Evolutionary conservation across 768 basidiomycete genomes (phyloP).

Genomic region (Russula vinacea): DNA sequence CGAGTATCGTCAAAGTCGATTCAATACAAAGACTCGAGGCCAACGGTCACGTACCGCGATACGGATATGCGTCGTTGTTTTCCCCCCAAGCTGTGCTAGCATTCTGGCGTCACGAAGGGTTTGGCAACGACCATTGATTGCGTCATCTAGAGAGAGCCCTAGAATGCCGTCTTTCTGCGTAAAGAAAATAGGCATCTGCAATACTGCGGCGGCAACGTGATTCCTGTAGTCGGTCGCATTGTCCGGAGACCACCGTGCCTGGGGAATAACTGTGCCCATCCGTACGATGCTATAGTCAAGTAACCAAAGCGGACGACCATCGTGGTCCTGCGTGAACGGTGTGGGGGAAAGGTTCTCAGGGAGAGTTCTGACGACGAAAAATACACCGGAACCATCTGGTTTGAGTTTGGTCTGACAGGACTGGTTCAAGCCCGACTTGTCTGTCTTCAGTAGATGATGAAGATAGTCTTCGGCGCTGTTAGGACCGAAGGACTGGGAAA

Average conservation of each 20-base stretch:
- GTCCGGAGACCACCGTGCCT: constrained; percentile 16
- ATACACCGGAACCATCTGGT: neutral
- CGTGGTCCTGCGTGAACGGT: neutral
- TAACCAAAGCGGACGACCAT: neutral
- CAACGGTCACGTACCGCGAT: constrained; percentile 15
- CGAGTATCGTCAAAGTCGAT: constrained; percentile 1
- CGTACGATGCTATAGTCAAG: constrained; percentile 1
- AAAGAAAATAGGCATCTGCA: constrained; percentile 27
- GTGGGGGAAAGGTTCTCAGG: neutral
- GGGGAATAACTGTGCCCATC: constrained; percentile 21
- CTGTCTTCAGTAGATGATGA: constrained; percentile 19
- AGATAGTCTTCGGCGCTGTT: constrained; percentile 11
- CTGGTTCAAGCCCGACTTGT: neutral
- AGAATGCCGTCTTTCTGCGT: constrained; percentile 6
- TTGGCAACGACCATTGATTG: constrained; percentile 6
- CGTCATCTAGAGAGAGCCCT: constrained; percentile 15
- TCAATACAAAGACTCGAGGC: neutral
- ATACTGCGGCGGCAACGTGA: constrained; percentile 15
- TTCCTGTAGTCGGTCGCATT: constrained; percentile 7
- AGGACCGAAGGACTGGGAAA: constrained; percentile 14
- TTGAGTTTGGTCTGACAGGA: neutral
- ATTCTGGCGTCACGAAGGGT: constrained; percentile 4
- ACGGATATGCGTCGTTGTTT: constrained; percentile 11
- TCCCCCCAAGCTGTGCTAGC: constrained; percentile 16
- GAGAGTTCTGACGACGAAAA: neutral